Percentiles rank a stretch among this genome's conserved stretches.
Conservation (phyloP, 2,329 filamentous ascomycete genomes). For the Alternaria consortialis region DNA sequence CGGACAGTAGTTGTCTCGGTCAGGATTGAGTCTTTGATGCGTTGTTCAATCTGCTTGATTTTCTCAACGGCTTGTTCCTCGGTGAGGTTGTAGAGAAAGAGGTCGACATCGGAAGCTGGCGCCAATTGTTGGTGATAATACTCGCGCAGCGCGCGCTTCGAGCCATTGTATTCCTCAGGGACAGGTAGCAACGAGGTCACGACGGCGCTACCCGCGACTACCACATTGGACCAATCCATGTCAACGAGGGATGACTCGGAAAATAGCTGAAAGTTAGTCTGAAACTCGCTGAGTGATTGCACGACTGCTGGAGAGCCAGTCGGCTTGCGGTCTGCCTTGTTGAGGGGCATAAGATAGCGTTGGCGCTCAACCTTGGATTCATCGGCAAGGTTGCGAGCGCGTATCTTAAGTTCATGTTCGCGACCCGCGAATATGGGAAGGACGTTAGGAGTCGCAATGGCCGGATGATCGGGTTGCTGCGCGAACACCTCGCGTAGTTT, state of each 20-base stretch:
- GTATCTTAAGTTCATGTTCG: slow-evolving; percentile 66
- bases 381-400: slow-evolving; percentile 65
- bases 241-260: slow-evolving; percentile 80
- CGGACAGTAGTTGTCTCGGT: slow-evolving; percentile 85
- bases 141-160: slow-evolving; percentile 53
- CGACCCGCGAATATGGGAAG: slow-evolving; percentile 69
- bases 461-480: slow-evolving; percentile 69
- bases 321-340: slow-evolving; percentile 67
- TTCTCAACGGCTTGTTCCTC: slow-evolving; percentile 83
- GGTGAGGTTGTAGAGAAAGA: slow-evolving; percentile 82
- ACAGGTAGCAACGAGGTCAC: slow-evolving; percentile 77
- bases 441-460: slow-evolving; percentile 68
- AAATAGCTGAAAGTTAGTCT: slow-evolving; percentile 81
- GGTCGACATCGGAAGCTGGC: slow-evolving; percentile 85
- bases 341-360: slow-evolving; percentile 74
- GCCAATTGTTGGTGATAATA: slow-evolving; percentile 86
- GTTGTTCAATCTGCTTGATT: slow-evolving; percentile 81
- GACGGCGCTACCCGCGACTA: slow-evolving; percentile 82
- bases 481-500: slow-evolving; percentile 73
- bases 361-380: slow-evolving; percentile 70
- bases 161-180: slow-evolving; percentile 59
- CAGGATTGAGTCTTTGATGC: slow-evolving; percentile 78
- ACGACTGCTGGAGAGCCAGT: slow-evolving; percentile 75
- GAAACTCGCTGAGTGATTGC: slow-evolving; percentile 72
- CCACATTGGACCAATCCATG: slow-evolving; percentile 82